phyloP scores from a whole-genome alignment of 2,329 filamentous ascomycete genomes.

The Lachnellula arida region DNA sequence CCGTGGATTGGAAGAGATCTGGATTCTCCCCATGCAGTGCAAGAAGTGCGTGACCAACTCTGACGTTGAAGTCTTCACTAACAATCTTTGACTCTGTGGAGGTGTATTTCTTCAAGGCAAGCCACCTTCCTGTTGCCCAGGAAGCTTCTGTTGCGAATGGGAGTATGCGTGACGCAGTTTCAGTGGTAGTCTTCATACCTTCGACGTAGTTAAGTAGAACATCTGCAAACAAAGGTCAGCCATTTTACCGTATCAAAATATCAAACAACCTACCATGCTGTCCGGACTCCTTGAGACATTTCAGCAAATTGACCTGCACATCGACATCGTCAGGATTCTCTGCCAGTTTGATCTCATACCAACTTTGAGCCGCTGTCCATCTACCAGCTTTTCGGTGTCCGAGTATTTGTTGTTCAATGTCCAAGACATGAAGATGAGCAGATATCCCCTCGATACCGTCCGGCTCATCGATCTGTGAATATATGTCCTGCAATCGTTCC shows the following conservation, averaged over 20 bases:
- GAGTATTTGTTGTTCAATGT: slow-evolving; percentile 87
- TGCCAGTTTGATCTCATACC: slow-evolving; percentile 89
- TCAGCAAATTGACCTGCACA: slow-evolving; percentile 76
- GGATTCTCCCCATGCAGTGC: slow-evolving; percentile 51
- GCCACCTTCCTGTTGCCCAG: slow-evolving; percentile 84
- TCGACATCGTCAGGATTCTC: slow-evolving; percentile 73
- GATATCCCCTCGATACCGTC: slow-evolving; percentile 95
- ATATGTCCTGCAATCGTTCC: slow-evolving; percentile 83
- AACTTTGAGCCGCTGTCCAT: slow-evolving; percentile 93
- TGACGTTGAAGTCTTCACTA: slow-evolving; percentile 72
- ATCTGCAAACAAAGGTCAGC: slow-evolving; percentile 46
- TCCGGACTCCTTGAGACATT: slow-evolving; percentile 89
- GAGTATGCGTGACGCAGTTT: slow-evolving; percentile 59
- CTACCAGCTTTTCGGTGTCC: slow-evolving; percentile 89
- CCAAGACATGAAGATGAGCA: slow-evolving; percentile 76
- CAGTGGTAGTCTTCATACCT: slow-evolving; percentile 52
- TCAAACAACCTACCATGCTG: slow-evolving; percentile 65
- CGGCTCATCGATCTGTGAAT: slow-evolving; percentile 95
- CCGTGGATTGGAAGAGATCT: slow-evolving; percentile 48
- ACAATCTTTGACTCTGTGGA: slow-evolving; percentile 41
- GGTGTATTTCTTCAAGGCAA: slow-evolving; percentile 65
- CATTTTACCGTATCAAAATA: slow-evolving; percentile 16
- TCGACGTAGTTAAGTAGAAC: slow-evolving; percentile 83
- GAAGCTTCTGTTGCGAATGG: slow-evolving; percentile 87
- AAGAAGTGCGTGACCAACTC: slow-evolving; percentile 64